phyloP scores from a whole-genome alignment of 1,139 yeast species.

The Blastobotrys arbuscula region DNA sequence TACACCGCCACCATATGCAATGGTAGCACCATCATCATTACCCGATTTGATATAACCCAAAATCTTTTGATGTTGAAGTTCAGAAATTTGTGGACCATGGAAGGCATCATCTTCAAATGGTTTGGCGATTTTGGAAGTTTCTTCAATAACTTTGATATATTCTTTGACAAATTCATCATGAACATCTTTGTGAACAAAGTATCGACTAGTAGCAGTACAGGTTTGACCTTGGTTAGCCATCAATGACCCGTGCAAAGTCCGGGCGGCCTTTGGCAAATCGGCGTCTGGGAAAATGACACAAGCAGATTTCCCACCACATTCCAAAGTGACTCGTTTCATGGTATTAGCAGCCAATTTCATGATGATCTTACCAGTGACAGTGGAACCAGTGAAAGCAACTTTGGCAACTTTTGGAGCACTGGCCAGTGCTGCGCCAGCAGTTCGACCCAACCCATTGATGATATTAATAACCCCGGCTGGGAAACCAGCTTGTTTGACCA shows the following conservation, averaged over 20 bases:
- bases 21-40: conserved; percentile 66
- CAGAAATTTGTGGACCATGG: conserved; percentile 86
- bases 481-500: conserved; percentile 63
- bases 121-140: conserved; percentile 59
- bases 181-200: conserved; percentile 66
- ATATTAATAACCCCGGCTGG: conserved; percentile 76
- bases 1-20: conserved; percentile 76
- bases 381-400: conserved; percentile 84
- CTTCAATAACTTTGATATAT: conserved; percentile 51
- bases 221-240: conserved; percentile 82
- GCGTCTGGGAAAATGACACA: conserved; percentile 72
- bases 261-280: conserved; percentile 54
- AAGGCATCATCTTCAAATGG: conserved; percentile 66
- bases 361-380: conserved; percentile 71
- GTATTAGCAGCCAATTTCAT: conserved; percentile 70
- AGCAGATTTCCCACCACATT: conserved; percentile 83
- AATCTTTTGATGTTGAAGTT: conserved; percentile 68
- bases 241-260: conserved; percentile 52
- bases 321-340: conserved; percentile 73
- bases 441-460: conserved; percentile 68
- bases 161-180: conserved; percentile 59
- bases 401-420: conserved; percentile 65
- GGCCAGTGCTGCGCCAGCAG: conserved; percentile 64
- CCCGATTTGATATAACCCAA: conserved; percentile 68
- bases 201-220: conserved; percentile 80